Evolutionary conservation across 208 protist species (phyloP).

Genomic region (Crithidia brevicula): DNA sequence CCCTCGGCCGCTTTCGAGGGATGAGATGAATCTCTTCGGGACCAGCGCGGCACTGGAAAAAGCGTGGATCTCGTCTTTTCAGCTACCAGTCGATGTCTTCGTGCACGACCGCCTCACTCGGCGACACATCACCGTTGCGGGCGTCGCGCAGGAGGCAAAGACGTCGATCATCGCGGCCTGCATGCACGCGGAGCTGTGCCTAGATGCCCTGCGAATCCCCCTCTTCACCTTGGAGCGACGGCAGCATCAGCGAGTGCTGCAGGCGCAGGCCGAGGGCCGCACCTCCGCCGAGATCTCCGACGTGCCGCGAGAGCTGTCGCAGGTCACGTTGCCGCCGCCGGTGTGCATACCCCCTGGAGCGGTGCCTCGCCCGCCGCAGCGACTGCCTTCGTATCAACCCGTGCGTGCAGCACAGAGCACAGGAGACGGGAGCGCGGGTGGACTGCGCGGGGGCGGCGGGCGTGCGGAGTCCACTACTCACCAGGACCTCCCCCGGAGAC

Average conservation of each 20-base stretch:
- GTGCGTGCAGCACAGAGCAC: too few species aligned
- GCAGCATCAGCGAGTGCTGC: constrained; percentile 40
- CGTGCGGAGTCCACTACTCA: too few species aligned
- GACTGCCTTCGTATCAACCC: constrained; percentile 4
- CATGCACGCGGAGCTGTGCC: constrained; percentile 90
- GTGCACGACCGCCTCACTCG: constrained; percentile 37
- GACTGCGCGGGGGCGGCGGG: too few species aligned
- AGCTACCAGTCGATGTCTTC: constrained; percentile 53
- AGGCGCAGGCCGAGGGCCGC: constrained; percentile 57
- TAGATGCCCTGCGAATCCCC: constrained; percentile 71
- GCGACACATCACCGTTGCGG: constrained; percentile 32
- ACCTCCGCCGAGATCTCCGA: constrained; percentile 50
- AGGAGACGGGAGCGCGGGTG: too few species aligned
- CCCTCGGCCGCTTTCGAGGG: neutral
- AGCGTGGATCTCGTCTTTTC: constrained; percentile 16
- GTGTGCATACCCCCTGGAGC: constrained; percentile 16
- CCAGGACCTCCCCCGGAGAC: neutral
- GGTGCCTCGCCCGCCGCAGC: neutral
- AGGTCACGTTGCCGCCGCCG: constrained; percentile 42
- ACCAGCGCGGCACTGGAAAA: neutral
- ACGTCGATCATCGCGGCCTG: constrained; percentile 75
- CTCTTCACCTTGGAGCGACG: constrained; percentile 55
- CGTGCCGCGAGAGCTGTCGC: constrained; percentile 30
- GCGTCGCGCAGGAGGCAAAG: constrained; percentile 28
- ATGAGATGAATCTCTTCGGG: neutral